phyloP scores from a whole-genome alignment of 2,329 filamentous ascomycete genomes.

The Fusarium cyanostomum region DNA sequence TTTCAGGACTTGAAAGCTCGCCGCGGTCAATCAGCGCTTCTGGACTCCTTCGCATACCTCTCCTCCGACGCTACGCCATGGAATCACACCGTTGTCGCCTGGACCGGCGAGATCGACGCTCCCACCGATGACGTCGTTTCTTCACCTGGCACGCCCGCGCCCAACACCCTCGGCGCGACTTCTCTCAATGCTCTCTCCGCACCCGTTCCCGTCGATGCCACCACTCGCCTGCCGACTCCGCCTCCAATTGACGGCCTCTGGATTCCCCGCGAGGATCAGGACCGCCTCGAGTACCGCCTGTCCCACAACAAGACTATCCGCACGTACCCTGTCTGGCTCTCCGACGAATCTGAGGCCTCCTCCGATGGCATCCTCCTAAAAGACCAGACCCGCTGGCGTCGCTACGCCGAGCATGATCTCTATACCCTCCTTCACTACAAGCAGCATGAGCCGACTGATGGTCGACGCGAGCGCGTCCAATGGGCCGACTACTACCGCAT shows the following conservation, averaged over 20 bases:
- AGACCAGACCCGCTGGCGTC: constrained; percentile 86
- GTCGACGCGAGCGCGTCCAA: constrained; percentile 79
- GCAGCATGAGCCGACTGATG: constrained; percentile 89
- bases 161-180: constrained; percentile 58
- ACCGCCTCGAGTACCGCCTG: constrained; percentile 78
- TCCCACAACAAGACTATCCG: constrained; percentile 77
- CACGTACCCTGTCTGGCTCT: constrained; percentile 89
- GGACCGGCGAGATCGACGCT: constrained; percentile 86
- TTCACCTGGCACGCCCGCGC: constrained; percentile 57
- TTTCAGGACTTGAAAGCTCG: constrained; percentile 76
- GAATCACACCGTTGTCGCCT: constrained; percentile 93
- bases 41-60: constrained; percentile 89
- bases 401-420: constrained; percentile 89
- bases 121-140: constrained; percentile 54
- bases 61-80: constrained; percentile 85
- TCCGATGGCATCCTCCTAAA: constrained; percentile 77
- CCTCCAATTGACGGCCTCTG: constrained; percentile 74
- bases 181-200: constrained; percentile 79
- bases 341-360: constrained; percentile 74
- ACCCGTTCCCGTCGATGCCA: constrained; percentile 77
- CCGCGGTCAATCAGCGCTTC: constrained; percentile 88
- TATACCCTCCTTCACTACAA: constrained; percentile 97
- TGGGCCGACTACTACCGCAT: constrained; percentile 95
- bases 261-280: constrained; percentile 75
- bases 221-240: constrained; percentile 63